Conservation (phyloP, 2,329 filamentous ascomycete genomes). For the Diaporthe sp. region DNA sequence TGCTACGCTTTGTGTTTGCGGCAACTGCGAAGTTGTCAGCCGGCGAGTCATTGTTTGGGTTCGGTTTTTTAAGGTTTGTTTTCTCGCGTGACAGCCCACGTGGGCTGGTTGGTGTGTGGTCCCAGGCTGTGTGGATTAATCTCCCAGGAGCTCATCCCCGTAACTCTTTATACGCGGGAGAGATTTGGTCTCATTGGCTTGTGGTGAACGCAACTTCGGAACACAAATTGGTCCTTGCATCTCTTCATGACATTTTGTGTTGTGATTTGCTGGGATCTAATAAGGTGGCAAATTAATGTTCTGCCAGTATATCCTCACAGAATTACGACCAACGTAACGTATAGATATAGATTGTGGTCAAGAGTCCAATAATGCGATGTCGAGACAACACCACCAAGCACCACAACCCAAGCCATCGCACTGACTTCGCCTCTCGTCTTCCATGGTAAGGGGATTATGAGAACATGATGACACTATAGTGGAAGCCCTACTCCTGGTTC, state of each 20-base stretch:
- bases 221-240: neutral
- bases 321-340: no score
- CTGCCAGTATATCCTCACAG: neutral
- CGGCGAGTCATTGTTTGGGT: slow-evolving; percentile 19
- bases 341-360: neutral
- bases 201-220: neutral
- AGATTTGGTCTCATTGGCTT: neutral
- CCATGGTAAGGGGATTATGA: neutral
- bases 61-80: neutral
- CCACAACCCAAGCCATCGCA: neutral
- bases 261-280: neutral
- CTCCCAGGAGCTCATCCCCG: neutral
- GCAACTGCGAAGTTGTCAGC: slow-evolving; percentile 21
- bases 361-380: neutral
- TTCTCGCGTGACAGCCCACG: slow-evolving; percentile 34
- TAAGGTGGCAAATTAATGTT: neutral
- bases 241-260: neutral
- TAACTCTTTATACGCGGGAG: neutral
- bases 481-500: neutral
- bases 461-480: neutral
- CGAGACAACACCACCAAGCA: neutral
- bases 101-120: slow-evolving; percentile 3
- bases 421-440: neutral
- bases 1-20: slow-evolving; percentile 2
- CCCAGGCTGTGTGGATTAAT: neutral